Evolutionary conservation across 768 basidiomycete species (phyloP).

Genomic region (Kwoniella shandongensis): DNA sequence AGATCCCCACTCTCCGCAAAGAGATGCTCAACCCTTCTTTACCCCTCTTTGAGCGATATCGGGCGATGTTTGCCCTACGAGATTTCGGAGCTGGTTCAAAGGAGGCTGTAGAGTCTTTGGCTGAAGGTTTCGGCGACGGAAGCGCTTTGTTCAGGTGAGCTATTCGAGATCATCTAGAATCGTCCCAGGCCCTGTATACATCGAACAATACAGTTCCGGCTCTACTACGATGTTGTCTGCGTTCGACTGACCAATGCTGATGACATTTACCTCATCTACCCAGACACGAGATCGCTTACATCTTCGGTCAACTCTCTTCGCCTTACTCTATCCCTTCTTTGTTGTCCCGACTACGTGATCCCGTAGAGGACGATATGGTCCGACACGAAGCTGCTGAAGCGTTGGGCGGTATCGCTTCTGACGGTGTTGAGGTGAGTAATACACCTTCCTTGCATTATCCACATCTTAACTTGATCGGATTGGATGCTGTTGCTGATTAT

Average conservation of each 20-base stretch:
- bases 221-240: no score
- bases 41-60: constrained; percentile 86
- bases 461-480: neutral
- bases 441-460: neutral
- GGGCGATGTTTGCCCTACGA: constrained; percentile 96
- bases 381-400: constrained; percentile 98
- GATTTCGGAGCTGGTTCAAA: constrained; percentile 74
- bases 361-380: constrained; percentile 87
- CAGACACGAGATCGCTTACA: constrained; percentile 97
- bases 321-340: constrained; percentile 83
- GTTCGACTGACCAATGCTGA: no score
- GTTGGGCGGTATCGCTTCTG: constrained; percentile 82
- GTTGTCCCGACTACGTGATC: constrained; percentile 70
- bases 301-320: constrained; percentile 92
- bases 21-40: constrained; percentile 67
- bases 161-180: no score
- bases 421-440: constrained; percentile 40
- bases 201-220: no score
- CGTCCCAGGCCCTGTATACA: no score
- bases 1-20: constrained; percentile 61
- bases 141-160: constrained; percentile 90
- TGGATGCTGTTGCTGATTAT: no score
- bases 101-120: constrained; percentile 83
- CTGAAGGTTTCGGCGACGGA: constrained; percentile 82
- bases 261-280: neutral